Conservation (phyloP, 495 filamentous ascomycete genomes). For the Lasiosphaeris hirsuta region DNA sequence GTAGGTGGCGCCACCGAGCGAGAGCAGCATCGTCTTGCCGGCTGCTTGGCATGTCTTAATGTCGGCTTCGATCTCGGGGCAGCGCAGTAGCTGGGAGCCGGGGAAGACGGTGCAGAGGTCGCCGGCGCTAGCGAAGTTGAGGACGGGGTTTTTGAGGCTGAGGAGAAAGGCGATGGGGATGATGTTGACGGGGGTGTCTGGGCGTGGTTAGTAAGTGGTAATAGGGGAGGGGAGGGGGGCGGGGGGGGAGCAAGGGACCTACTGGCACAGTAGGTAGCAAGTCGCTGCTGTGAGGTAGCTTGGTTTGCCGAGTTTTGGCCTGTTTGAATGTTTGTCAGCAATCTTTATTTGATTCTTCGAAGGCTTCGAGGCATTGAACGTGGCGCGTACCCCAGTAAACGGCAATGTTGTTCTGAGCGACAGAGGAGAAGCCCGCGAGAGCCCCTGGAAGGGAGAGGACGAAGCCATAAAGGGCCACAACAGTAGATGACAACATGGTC, state of each 20-base stretch:
- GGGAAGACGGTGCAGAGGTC: slow-evolving; percentile 56
- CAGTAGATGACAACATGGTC: slow-evolving; percentile 6
- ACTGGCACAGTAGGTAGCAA: slow-evolving; percentile 56
- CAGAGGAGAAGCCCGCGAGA: slow-evolving; percentile 47
- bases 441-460: slow-evolving; percentile 1
- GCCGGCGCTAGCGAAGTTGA: slow-evolving; percentile 61
- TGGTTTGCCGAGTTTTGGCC: slow-evolving; percentile 48
- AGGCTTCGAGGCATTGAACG: neutral
- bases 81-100: slow-evolving; percentile 54
- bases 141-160: slow-evolving; percentile 50
- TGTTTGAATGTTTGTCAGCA: slow-evolving; percentile 20
- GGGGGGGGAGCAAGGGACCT: slow-evolving; percentile 23
- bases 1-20: slow-evolving; percentile 63
- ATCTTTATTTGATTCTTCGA: neutral
- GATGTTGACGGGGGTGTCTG: slow-evolving; percentile 38
- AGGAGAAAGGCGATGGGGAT: slow-evolving; percentile 62
- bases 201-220: neutral
- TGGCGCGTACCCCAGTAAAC: slow-evolving; percentile 57
- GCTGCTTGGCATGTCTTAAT: slow-evolving; percentile 61
- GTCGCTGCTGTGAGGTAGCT: slow-evolving; percentile 41
- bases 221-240: too few relatives aligned
- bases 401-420: slow-evolving; percentile 55
- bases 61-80: slow-evolving; percentile 60
- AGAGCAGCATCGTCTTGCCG: slow-evolving; percentile 65
- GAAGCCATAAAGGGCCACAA: slow-evolving; percentile 14